A percentile compares a stretch with the other conserved stretches of the same genome.
Evolutionary conservation across 140 eudicot genomes (phyloP).

Genomic region (Bidens hawaiensis): DNA sequence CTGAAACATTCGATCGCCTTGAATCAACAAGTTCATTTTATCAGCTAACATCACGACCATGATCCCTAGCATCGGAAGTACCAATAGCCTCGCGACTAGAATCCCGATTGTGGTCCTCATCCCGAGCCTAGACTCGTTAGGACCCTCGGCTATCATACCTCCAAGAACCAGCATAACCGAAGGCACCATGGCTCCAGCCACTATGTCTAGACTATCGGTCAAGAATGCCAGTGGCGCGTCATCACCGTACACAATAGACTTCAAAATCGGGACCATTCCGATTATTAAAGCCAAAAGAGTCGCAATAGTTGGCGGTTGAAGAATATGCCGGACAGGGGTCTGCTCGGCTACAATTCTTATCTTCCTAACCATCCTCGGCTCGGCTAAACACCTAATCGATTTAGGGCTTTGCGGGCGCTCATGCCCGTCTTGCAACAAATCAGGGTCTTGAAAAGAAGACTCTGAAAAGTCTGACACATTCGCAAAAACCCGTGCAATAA

Average conservation of each 20-base stretch:
- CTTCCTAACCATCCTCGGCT: constrained; percentile 65
- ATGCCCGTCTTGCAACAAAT: constrained; percentile 38
- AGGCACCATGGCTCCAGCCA: constrained; percentile 84
- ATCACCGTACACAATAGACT: constrained; percentile 56
- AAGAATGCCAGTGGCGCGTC: constrained; percentile 56
- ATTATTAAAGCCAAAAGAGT: constrained; percentile 55
- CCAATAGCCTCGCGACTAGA: constrained; percentile 54
- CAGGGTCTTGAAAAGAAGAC: constrained; percentile 42
- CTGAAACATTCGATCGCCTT: constrained; percentile 59
- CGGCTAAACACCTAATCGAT: constrained; percentile 66
- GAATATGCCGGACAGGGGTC: constrained; percentile 64
- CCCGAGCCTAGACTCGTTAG: constrained; percentile 60
- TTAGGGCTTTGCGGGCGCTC: constrained; percentile 35
- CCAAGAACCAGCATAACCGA: constrained; percentile 77
- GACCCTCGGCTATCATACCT: constrained; percentile 87
- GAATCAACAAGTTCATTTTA: constrained; percentile 36
- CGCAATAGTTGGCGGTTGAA: constrained; percentile 76
- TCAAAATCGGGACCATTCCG: constrained; percentile 69
- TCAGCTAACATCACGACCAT: constrained; percentile 59
- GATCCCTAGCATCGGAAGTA: constrained; percentile 60
- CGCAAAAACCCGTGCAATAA: constrained; percentile 55
- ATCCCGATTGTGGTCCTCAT: constrained; percentile 60
- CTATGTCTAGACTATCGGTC: constrained; percentile 59
- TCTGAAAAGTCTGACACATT: constrained; percentile 33
- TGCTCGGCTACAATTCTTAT: constrained; percentile 67